Conservation (phyloP, 495 filamentous ascomycete genomes). For the Daldinia childiae region DNA sequence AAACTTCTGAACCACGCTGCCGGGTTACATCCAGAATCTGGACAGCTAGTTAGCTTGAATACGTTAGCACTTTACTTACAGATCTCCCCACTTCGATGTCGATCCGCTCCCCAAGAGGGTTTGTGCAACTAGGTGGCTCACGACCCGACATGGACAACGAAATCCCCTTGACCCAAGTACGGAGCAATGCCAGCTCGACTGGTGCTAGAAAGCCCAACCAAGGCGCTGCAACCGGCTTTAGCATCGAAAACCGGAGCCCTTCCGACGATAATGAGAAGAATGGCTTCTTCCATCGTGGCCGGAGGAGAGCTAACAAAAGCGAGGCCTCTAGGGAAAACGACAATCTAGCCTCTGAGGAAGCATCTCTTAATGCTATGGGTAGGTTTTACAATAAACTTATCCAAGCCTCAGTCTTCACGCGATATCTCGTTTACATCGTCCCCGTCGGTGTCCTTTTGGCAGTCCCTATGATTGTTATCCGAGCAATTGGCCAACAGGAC, state of each 20-base stretch:
- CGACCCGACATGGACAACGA: constrained; percentile 50
- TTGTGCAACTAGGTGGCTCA: constrained; percentile 40
- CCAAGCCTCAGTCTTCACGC: constrained; percentile 83
- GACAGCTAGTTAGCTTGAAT: not conserved
- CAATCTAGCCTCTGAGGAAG: constrained; percentile 63
- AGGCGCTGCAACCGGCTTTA: constrained; percentile 47
- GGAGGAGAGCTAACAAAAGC: constrained; percentile 61
- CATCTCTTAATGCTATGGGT: constrained; percentile 82
- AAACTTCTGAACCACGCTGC: constrained; percentile 9
- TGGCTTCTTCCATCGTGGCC: constrained; percentile 66
- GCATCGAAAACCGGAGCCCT: constrained; percentile 40
- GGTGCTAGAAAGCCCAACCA: constrained; percentile 59
- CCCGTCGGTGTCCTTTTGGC: constrained; percentile 80
- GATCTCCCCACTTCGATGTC: constrained; percentile 37
- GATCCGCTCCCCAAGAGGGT: constrained; percentile 44
- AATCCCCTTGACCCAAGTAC: constrained; percentile 63
- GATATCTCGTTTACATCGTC: constrained; percentile 88
- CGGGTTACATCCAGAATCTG: constrained; percentile 18
- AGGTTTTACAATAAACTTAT: constrained; percentile 84
- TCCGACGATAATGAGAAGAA: constrained; percentile 55
- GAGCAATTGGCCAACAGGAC: constrained; percentile 58
- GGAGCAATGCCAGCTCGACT: constrained; percentile 59
- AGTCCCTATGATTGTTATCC: constrained; percentile 78
- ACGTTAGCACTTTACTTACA: constrained; percentile 18
- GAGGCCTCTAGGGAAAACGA: constrained; percentile 61